Evolutionary conservation across 2,329 filamentous ascomycete species (phyloP).

Genomic region (Claviceps humidiphila): DNA sequence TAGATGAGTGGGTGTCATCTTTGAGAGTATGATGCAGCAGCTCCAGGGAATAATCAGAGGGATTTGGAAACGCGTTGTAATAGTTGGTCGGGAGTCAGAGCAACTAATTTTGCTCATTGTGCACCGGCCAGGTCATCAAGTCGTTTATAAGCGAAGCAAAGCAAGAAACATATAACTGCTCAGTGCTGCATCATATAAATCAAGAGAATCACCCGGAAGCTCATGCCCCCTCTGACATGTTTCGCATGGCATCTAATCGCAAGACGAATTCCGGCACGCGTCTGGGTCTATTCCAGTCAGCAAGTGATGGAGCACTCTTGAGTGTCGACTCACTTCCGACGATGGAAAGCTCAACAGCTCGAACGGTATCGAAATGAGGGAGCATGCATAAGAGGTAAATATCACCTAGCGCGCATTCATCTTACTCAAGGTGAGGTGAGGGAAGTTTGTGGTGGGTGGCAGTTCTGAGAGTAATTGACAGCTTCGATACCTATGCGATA

Average conservation of each 20-base stretch:
- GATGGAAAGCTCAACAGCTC: conserved; percentile 6
- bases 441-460: too few relatives aligned
- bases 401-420: conserved; percentile 14
- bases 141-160: neutral
- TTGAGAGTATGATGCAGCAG: too few relatives aligned
- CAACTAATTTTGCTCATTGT: too few relatives aligned
- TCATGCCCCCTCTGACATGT: conserved; percentile 28
- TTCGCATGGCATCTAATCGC: conserved; percentile 11
- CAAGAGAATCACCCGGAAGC: conserved; percentile 19
- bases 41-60: too few relatives aligned
- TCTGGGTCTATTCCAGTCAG: too few relatives aligned
- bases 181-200: neutral
- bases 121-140: too few relatives aligned
- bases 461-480: too few relatives aligned
- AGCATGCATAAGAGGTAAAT: conserved; percentile 10
- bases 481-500: neutral
- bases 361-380: conserved; percentile 10
- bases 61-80: too few relatives aligned
- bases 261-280: neutral
- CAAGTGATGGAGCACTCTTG: neutral
- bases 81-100: too few relatives aligned
- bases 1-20: too few relatives aligned
- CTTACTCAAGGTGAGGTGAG: neutral
- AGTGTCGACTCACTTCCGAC: neutral
- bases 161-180: neutral